Evolutionary conservation across 1,284 basidiomycete genomes (phyloP).

Genomic region (Jaminaea rosea): DNA sequence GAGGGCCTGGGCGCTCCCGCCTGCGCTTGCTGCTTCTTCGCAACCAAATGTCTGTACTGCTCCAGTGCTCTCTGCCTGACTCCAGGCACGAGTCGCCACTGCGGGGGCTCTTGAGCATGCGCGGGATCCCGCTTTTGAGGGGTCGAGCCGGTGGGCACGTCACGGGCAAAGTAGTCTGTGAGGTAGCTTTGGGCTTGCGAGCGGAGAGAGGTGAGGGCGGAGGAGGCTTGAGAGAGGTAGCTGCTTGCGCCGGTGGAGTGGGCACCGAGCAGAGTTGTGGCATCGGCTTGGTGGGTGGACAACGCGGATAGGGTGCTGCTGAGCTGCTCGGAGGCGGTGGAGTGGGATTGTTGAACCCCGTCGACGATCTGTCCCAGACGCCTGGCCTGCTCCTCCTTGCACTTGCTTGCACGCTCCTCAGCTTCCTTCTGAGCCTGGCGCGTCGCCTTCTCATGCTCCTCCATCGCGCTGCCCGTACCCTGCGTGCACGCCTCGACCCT

Average conservation of each 20-base stretch:
- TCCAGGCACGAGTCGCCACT: constrained; percentile 22
- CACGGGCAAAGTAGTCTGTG: constrained; percentile 9
- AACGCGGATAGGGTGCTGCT: neutral
- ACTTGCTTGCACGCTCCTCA: neutral
- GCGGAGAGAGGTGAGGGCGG: neutral
- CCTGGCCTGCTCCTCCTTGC: neutral
- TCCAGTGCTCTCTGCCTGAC: constrained; percentile 21
- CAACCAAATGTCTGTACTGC: constrained; percentile 11
- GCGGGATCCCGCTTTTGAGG: constrained; percentile 24
- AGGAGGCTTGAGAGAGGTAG: neutral
- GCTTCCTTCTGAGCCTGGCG: neutral
- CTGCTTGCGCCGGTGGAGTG: neutral
- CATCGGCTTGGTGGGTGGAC: neutral
- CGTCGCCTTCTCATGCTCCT: neutral
- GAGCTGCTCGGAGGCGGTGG: neutral
- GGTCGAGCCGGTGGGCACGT: constrained; percentile 27
- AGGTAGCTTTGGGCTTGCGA: constrained; percentile 3
- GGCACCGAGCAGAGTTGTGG: neutral
- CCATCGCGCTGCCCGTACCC: neutral
- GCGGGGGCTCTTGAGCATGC: too few species aligned
- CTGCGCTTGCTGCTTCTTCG: constrained; percentile 1
- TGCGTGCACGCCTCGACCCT: neutral
- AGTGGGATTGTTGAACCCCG: neutral
- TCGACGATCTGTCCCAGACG: neutral
- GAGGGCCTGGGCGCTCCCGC: constrained; percentile 4